These are phyloP conservation scores for Metschnikowia sp. DNA, from an alignment of 805 yeast species.

Conservation along the genomic window DNA sequence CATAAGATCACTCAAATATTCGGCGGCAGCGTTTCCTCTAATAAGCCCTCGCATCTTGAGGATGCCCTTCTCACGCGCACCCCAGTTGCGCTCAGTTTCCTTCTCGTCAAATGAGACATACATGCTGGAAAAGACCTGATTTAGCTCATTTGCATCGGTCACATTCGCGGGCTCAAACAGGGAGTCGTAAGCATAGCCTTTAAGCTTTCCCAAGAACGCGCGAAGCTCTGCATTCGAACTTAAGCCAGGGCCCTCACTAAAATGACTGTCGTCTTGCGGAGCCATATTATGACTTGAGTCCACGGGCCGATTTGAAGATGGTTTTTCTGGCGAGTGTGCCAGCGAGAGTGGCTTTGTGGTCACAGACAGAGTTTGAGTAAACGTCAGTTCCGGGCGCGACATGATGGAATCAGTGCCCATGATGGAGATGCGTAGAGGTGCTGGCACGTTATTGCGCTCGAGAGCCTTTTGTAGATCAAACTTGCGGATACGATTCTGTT, in stretches of 20 bases:
- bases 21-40: slow-evolving; percentile 50
- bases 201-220: neutral
- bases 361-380: too few species aligned
- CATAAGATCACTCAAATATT: slow-evolving; percentile 40
- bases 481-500: slow-evolving; percentile 38
- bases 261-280: too few species aligned
- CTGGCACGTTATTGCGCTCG: slow-evolving; percentile 28
- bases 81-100: slow-evolving; percentile 92
- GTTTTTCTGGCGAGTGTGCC: too few species aligned
- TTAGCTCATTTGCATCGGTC: slow-evolving; percentile 22
- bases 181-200: slow-evolving; percentile 38
- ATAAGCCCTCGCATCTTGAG: slow-evolving; percentile 55
- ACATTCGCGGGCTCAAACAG: slow-evolving; percentile 29
- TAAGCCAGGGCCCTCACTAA: neutral
- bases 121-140: slow-evolving; percentile 17
- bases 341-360: too few species aligned
- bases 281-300: too few species aligned
- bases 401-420: slow-evolving; percentile 16
- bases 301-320: too few species aligned
- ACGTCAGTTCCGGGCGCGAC: neutral
- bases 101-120: slow-evolving; percentile 52
- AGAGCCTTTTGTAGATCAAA: slow-evolving; percentile 45
- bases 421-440: slow-evolving; percentile 18
- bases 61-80: slow-evolving; percentile 59
- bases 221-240: slow-evolving; percentile 1